Conservation (phyloP, 2,329 filamentous ascomycete genomes). For the Paecilomyces fulvus region DNA sequence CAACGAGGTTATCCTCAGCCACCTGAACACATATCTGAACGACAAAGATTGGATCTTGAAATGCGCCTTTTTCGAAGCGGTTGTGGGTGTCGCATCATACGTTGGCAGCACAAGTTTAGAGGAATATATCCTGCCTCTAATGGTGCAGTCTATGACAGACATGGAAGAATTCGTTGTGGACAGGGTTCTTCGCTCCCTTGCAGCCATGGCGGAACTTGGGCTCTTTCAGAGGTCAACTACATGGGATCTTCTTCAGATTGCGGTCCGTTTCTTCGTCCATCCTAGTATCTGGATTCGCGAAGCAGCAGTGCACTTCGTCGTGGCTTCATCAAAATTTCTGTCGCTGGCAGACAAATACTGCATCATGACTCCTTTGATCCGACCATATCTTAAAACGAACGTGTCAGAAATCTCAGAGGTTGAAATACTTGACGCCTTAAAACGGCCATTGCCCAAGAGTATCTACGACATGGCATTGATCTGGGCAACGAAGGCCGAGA, state of each 20-base stretch:
- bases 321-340: slow-evolving; percentile 65
- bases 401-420: slow-evolving; percentile 63
- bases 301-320: slow-evolving; percentile 74
- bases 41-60: slow-evolving; percentile 95
- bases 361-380: slow-evolving; percentile 70
- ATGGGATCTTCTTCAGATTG: slow-evolving; percentile 80
- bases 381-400: slow-evolving; percentile 70
- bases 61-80: slow-evolving; percentile 91
- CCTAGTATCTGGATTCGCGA: slow-evolving; percentile 94
- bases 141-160: slow-evolving; percentile 90
- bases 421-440: slow-evolving; percentile 69
- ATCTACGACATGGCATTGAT: slow-evolving; percentile 77
- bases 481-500: slow-evolving; percentile 77
- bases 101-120: slow-evolving; percentile 83
- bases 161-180: slow-evolving; percentile 92
- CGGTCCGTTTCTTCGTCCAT: slow-evolving; percentile 80
- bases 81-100: slow-evolving; percentile 86
- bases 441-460: slow-evolving; percentile 67
- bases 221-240: slow-evolving; percentile 74
- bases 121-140: slow-evolving; percentile 89
- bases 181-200: slow-evolving; percentile 77
- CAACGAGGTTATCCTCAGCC: slow-evolving; percentile 91
- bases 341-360: slow-evolving; percentile 75
- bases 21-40: slow-evolving; percentile 94
- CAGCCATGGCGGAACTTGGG: slow-evolving; percentile 79